A percentile compares a stretch with the other conserved stretches of the same genome.
phyloP scores from a whole-genome alignment of 1,284 basidiomycete species.

The Omphalotus olearius region DNA sequence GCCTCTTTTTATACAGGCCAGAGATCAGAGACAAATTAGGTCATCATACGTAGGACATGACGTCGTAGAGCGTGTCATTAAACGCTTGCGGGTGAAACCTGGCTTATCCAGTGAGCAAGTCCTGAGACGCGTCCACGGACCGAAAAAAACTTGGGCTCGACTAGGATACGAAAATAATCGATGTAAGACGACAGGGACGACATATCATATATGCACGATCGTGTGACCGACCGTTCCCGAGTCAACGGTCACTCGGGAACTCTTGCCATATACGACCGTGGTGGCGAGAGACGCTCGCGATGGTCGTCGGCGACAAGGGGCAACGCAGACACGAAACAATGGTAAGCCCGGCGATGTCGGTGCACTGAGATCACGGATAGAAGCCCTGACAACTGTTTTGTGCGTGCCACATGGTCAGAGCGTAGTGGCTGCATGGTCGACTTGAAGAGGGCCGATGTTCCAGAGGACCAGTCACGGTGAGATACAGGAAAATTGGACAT shows the following conservation, averaged over 20 bases:
- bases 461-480: not conserved
- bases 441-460: not conserved
- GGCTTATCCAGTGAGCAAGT: not conserved
- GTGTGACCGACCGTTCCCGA: conserved; percentile 2
- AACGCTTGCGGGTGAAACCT: too few species aligned
- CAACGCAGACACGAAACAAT: not conserved
- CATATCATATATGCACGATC: not conserved
- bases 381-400: not conserved
- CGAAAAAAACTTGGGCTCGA: not conserved
- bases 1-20: not conserved
- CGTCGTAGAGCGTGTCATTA: too few species aligned
- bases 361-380: not conserved
- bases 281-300: not conserved
- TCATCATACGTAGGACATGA: too few species aligned
- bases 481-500: too few species aligned
- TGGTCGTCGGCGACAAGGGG: not conserved
- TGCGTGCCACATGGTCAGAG: not conserved
- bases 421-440: not conserved
- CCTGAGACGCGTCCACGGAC: not conserved
- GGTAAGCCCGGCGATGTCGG: not conserved
- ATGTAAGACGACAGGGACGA: not conserved
- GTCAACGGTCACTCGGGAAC: conserved; percentile 4
- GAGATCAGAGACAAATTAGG: not conserved
- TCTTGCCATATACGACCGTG: not conserved
- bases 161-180: not conserved